Evolutionary conservation across 2,329 filamentous ascomycete genomes (phyloP), one percentile per base, ranked within the genome.

Genomic region (Volutella citrinella): DNA sequence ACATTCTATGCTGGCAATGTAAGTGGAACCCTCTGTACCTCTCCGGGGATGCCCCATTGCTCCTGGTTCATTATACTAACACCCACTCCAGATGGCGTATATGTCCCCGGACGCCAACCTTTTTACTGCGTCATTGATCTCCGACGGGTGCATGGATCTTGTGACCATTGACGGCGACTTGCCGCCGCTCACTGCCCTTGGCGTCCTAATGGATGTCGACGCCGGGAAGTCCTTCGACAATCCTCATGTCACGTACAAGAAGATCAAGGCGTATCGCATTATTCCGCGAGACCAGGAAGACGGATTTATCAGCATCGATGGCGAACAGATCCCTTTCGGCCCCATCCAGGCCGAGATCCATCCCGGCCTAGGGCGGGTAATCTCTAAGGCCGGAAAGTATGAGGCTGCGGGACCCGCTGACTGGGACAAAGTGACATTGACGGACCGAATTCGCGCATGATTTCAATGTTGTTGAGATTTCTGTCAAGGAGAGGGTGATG

Each of bases 1-100:
- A 96, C 87, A 54, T 95, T 98, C 59, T 97, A 94, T 63, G 86
- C 83, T 19, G 93, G 93, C 42, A 98, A 96, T 59, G 80, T 82
- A 56, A 66, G 78, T 67, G 14, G n/a, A n/a, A n/a, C n/a, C n/a
- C n/a, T n/a, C n/a, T n/a, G n/a, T n/a, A n/a, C n/a, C n/a, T n/a
- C n/a, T n/a, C n/a, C n/a, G n/a, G n/a, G n/a, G n/a, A n/a, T n/a
- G n/a, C n/a, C n/a, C n/a, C n/a, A n/a, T n/a, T n/a, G n/a, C n/a
- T n/a, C n/a, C n/a, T n/a, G n/a, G n/a, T n/a, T n/a, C n/a, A n/a
- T n/a, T n/a, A n/a, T n/a, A n/a, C n/a, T n/a, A n/a, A n/a, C n/a
- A n/a, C n/a, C n/a, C n/a, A n/a, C n/a, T 41, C 56, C 33, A 84
- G 80, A 94, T 97, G 83, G 80, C 85, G 16, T 94, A 84, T 61